A percentile compares a stretch with the other conserved stretches of the same genome.
These are phyloP conservation scores for Coemansia sp. DNA, from an alignment of 192 early-diverging fungal species.

Conservation along the genomic window DNA sequence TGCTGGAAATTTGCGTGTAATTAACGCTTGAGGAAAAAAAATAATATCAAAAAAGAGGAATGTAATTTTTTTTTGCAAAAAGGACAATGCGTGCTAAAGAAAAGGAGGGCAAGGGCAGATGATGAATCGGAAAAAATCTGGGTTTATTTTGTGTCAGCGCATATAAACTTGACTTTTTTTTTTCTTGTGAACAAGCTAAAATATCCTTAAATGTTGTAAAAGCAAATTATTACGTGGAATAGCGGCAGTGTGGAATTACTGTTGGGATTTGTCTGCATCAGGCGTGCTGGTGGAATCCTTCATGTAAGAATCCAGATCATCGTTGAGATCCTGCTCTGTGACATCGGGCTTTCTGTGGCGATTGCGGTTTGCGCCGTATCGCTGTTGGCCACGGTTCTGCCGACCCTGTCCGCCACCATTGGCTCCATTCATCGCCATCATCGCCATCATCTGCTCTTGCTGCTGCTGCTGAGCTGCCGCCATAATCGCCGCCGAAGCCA, in stretches of 20 bases:
- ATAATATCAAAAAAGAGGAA: background rate
- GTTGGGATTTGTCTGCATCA: background rate
- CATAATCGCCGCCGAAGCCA: constrained; percentile 11
- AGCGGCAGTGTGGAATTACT: background rate
- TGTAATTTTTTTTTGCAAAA: background rate
- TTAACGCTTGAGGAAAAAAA: background rate
- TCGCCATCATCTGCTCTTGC: constrained; percentile 5
- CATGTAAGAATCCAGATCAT: constrained; percentile 53
- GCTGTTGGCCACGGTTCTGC: constrained; percentile 5
- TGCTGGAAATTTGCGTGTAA: background rate
- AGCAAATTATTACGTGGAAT: no score
- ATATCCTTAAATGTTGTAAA: no score
- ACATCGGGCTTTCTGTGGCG: constrained; percentile 1
- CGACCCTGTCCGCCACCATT: background rate
- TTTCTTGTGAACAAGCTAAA: no score
- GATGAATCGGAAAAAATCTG: background rate
- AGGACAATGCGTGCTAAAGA: background rate
- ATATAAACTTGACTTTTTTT: no score
- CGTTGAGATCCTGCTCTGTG: constrained; percentile 45
- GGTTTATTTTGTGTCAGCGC: background rate
- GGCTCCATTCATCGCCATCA: background rate
- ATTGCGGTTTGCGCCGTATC: background rate
- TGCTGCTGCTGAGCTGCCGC: constrained; percentile 5
- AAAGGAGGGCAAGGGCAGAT: background rate
- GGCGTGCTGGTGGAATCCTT: background rate